Percentiles rank a stretch among this genome's conserved stretches.
Conservation (phyloP, 2,329 filamentous ascomycete species). For the Sclerotinia spermophila region DNA sequence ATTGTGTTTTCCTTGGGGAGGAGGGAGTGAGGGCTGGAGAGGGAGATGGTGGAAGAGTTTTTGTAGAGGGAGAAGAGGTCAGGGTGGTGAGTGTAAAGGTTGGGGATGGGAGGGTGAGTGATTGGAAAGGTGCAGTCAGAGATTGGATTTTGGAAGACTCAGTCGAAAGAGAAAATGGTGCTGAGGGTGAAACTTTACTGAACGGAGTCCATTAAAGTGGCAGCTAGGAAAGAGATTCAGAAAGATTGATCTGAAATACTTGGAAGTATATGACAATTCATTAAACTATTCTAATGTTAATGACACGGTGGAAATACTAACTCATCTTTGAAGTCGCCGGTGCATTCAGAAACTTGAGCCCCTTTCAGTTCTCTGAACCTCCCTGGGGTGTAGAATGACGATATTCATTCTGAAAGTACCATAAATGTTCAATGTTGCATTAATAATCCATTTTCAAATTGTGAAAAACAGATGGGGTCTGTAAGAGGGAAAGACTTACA, state of each 20-base stretch:
- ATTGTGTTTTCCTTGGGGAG: slow-evolving; percentile 78
- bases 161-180: slow-evolving; percentile 14
- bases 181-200: slow-evolving; percentile 24
- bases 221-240: not conserved
- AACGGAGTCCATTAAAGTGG: slow-evolving; percentile 29
- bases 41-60: slow-evolving; percentile 55
- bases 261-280: not conserved
- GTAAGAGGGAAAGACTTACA: not conserved
- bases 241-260: not conserved
- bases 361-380: not conserved
- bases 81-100: slow-evolving; percentile 84
- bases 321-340: not conserved
- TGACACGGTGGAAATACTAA: too few species aligned
- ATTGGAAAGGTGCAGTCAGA: slow-evolving; percentile 90
- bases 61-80: slow-evolving; percentile 78
- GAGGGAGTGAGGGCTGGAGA: slow-evolving; percentile 44
- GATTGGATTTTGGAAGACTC: slow-evolving; percentile 56
- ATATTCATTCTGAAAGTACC: not conserved
- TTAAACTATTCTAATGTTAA: not conserved
- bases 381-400: not conserved
- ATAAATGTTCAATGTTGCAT: not conserved
- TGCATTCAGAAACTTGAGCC: not conserved
- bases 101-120: slow-evolving; percentile 79
- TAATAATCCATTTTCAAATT: not conserved
- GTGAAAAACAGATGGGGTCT: not conserved